phyloP scores from a whole-genome alignment of 2,329 filamentous ascomycete species.

The Ophiostoma pallidulum region DNA sequence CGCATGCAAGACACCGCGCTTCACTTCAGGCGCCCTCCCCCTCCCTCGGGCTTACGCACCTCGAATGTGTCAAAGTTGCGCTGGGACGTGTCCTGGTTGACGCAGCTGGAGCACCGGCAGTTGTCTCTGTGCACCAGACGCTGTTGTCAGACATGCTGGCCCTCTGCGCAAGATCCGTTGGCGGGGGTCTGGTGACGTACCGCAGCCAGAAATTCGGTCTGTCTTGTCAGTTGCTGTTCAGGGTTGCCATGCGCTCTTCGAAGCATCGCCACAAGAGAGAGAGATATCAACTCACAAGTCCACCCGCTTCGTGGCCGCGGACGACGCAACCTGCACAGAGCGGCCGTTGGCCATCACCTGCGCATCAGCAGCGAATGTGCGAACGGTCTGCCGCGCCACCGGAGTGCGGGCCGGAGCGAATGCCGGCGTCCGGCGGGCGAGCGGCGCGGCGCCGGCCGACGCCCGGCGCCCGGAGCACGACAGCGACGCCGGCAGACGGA shows the following conservation, averaged over 20 bases:
- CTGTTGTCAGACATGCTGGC: neutral
- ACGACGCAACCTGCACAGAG: slow-evolving; percentile 15
- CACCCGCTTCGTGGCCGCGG: slow-evolving; percentile 17
- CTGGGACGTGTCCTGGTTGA: slow-evolving; percentile 63
- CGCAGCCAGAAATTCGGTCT: slow-evolving; percentile 19
- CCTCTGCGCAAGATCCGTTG: neutral
- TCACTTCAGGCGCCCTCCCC: too few relatives aligned
- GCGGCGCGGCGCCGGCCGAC: neutral
- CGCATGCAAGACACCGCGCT: too few relatives aligned
- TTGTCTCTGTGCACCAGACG: slow-evolving; percentile 48
- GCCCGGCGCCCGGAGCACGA: neutral
- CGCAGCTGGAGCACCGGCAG: slow-evolving; percentile 58
- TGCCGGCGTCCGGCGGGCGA: neutral
- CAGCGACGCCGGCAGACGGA: slow-evolving; percentile 2
- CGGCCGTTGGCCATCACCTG: slow-evolving; percentile 1
- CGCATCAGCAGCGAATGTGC: slow-evolving; percentile 9
- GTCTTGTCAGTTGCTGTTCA: neutral
- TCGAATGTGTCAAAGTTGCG: slow-evolving; percentile 58
- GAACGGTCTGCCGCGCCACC: neutral
- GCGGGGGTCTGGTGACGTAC: neutral
- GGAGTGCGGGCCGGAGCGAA: neutral
- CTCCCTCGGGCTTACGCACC: slow-evolving; percentile 29
- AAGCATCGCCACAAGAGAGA: neutral
- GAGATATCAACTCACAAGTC: slow-evolving; percentile 15
- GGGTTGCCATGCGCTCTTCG: neutral